Conservation (phyloP, 2,329 filamentous ascomycete species). For the Myriosclerotinia scirpicola region DNA sequence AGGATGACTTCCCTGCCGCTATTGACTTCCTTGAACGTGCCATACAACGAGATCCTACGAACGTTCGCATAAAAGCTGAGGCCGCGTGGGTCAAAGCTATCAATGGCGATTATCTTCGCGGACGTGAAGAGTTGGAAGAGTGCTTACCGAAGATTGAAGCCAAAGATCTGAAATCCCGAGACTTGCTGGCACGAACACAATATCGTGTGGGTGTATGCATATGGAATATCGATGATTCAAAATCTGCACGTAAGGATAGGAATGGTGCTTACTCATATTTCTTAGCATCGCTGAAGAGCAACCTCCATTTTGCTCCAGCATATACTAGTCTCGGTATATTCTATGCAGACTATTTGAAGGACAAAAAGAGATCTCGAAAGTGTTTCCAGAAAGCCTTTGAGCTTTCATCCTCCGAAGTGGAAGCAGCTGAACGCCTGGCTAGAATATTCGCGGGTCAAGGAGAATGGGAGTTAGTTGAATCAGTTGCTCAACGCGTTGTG, state of each 20-base stretch:
- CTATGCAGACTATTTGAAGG: constrained; percentile 87
- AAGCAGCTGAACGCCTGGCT: constrained; percentile 84
- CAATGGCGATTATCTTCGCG: constrained; percentile 69
- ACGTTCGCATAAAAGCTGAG: constrained; percentile 79
- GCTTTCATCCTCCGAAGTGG: constrained; percentile 80
- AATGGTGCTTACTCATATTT: constrained; percentile 82
- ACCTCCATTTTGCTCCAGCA: constrained; percentile 83
- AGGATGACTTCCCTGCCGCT: constrained; percentile 82
- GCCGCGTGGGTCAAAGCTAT: constrained; percentile 90
- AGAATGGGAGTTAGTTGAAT: constrained; percentile 96
- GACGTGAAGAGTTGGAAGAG: constrained; percentile 67
- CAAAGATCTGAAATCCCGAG: constrained; percentile 58
- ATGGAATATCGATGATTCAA: constrained; percentile 79
- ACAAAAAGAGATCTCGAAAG: constrained; percentile 80
- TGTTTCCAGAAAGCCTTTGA: constrained; percentile 98
- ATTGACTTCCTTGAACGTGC: constrained; percentile 79
- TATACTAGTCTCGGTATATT: constrained; percentile 90
- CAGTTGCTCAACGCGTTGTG: constrained; percentile 84
- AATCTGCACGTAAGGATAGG: constrained; percentile 73
- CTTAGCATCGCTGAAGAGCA: constrained; percentile 78
- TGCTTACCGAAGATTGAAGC: constrained; percentile 66
- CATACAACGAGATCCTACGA: constrained; percentile 67
- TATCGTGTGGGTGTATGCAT: constrained; percentile 85
- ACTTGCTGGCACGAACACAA: constrained; percentile 80
- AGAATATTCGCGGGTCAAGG: constrained; percentile 82